Evolutionary conservation across 1,284 basidiomycete species (phyloP).

Genomic region (Microstroma glucosiphilum): DNA sequence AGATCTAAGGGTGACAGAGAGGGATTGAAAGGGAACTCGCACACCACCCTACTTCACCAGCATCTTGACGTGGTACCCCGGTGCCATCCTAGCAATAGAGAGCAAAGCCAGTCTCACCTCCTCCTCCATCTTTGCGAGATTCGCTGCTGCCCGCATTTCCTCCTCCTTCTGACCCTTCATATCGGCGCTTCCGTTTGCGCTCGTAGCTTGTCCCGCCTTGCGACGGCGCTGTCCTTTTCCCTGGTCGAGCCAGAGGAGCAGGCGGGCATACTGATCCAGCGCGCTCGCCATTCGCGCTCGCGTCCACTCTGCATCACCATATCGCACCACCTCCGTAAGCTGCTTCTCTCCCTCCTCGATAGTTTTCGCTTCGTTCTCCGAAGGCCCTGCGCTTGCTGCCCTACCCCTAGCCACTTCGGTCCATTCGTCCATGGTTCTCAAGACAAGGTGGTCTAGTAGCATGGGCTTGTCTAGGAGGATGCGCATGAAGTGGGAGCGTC

Average conservation of each 20-base stretch:
- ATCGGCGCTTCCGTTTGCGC: background rate
- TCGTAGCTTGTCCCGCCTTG: background rate
- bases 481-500: background rate
- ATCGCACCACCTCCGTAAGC: background rate
- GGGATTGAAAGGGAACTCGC: background rate
- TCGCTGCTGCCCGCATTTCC: background rate
- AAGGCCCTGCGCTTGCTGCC: no score
- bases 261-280: conserved; percentile 1
- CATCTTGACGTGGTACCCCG: background rate
- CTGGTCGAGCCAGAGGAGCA: background rate
- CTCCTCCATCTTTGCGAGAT: background rate
- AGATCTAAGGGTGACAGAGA: no score
- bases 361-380: no score
- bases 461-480: background rate
- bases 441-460: no score
- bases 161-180: background rate
- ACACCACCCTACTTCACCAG: background rate
- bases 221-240: background rate
- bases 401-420: no score
- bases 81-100: conserved; percentile 1
- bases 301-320: background rate
- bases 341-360: no score
- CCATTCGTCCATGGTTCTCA: no score
- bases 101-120: background rate
- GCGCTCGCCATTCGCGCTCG: background rate